A percentile compares a stretch with the other conserved stretches of the same genome.
Evolutionary conservation across 257 asterid genomes (phyloP).

Genomic region (Solanum sejunctum): DNA sequence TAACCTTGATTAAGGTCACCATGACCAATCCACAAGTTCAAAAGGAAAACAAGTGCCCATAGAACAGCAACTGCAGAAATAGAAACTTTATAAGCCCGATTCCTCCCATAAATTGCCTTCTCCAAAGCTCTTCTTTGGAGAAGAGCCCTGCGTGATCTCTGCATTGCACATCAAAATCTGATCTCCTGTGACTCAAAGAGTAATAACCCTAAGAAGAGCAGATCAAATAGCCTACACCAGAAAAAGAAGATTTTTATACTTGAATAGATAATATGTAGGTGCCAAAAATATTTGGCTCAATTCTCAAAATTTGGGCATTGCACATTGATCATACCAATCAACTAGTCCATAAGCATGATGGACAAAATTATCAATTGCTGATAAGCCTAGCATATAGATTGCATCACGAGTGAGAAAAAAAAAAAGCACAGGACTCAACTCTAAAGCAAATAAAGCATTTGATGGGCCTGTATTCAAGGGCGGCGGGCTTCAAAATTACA

Average conservation of each 20-base stretch:
- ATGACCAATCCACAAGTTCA: conserved; percentile 66
- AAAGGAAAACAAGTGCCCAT: conserved; percentile 70
- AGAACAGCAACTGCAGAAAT: conserved; percentile 44
- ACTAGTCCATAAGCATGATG: neutral
- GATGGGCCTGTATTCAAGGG: neutral
- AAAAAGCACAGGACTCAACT: neutral
- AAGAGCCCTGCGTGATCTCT: conserved; percentile 92
- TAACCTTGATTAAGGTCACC: conserved; percentile 65
- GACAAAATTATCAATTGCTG: neutral
- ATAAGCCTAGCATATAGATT: neutral
- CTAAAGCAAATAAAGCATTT: neutral
- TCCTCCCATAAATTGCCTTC: conserved; percentile 35
- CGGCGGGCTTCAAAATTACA: too few species aligned
- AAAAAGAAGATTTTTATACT: neutral
- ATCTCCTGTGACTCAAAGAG: conserved; percentile 16
- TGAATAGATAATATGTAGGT: too few species aligned
- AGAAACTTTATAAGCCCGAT: conserved; percentile 51
- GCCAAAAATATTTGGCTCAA: neutral
- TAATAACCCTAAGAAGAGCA: neutral
- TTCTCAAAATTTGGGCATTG: neutral
- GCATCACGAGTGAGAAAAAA: neutral
- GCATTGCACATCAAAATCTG: conserved; percentile 78
- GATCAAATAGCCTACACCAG: conserved; percentile 1
- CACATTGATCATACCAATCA: neutral
- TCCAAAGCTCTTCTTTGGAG: conserved; percentile 76